Percentiles rank a stretch among this genome's conserved stretches.
Conservation (phyloP, 371 early-diverging fungal species). For the Gilbertella persicaria region DNA sequence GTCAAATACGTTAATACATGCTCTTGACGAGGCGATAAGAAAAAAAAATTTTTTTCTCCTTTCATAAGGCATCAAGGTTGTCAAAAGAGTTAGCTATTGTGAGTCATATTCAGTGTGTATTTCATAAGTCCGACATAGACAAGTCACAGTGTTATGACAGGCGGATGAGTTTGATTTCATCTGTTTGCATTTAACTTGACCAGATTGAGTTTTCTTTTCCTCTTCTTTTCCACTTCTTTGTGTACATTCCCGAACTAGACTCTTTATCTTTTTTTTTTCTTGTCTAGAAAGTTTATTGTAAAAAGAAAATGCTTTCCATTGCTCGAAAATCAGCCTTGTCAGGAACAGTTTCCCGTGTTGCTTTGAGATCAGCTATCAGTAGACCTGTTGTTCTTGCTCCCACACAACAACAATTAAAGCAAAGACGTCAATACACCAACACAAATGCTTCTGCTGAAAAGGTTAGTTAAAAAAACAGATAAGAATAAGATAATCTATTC, state of each 20-base stretch:
- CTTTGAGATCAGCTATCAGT: constrained; percentile 10
- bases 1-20: too few species aligned
- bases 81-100: background rate
- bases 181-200: background rate
- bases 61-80: too few species aligned
- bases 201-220: background rate
- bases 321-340: constrained; percentile 33
- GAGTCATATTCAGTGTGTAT: constrained; percentile 15
- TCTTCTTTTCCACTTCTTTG: constrained; percentile 9
- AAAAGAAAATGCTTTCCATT: constrained; percentile 33
- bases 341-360: constrained; percentile 22
- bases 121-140: background rate
- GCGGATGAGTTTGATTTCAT: too few species aligned
- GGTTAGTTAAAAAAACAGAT: constrained; percentile 21
- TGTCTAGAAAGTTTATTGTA: background rate
- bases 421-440: constrained; percentile 24
- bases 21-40: too few species aligned
- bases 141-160: background rate
- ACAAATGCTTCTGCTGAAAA: constrained; percentile 42
- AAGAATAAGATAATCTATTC: constrained; percentile 11
- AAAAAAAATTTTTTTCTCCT: too few species aligned
- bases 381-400: constrained; percentile 16
- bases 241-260: background rate
- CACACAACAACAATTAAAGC: constrained; percentile 11
- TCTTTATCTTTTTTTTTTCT: constrained; percentile 10